These are phyloP conservation scores for Gnomoniopsis smithogilvyi DNA, from an alignment of 2,329 filamentous ascomycete genomes.

Conservation along the genomic window DNA sequence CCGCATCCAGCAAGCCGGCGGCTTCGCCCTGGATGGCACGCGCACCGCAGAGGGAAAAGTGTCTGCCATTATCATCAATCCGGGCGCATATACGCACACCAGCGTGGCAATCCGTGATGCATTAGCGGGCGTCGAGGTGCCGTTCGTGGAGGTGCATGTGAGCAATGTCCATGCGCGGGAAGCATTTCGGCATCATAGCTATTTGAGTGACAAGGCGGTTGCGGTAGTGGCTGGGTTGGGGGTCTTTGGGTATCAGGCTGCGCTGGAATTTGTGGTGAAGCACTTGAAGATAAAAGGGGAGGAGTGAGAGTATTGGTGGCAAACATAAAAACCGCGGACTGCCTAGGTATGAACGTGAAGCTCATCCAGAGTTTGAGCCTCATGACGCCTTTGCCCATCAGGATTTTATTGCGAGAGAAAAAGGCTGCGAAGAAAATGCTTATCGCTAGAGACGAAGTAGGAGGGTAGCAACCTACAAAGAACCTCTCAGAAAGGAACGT, in stretches of 20 bases:
- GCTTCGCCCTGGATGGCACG: conserved; percentile 20
- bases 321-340: too few species aligned
- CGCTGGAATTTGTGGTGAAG: conserved; percentile 51
- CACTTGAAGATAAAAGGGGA: conserved; percentile 40
- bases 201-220: conserved; percentile 71
- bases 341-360: too few species aligned
- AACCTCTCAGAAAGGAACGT: too few species aligned
- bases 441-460: too few species aligned
- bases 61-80: conserved; percentile 72
- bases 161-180: conserved; percentile 73
- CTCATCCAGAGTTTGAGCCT: too few species aligned
- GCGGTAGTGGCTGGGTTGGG: conserved; percentile 71
- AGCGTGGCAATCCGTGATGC: conserved; percentile 75
- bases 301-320: background rate
- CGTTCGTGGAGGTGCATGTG: conserved; percentile 76
- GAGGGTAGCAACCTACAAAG: too few species aligned
- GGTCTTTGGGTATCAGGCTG: conserved; percentile 57
- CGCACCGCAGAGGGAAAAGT: conserved; percentile 30
- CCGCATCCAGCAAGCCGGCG: conserved; percentile 65
- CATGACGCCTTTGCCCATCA: too few species aligned
- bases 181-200: conserved; percentile 65
- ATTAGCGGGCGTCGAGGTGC: conserved; percentile 63
- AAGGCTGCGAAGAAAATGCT: too few species aligned
- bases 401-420: too few species aligned
- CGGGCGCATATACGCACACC: conserved; percentile 72